phyloP scores from a whole-genome alignment of 2,329 filamentous ascomycete species.

The Blastomyces silverae region DNA sequence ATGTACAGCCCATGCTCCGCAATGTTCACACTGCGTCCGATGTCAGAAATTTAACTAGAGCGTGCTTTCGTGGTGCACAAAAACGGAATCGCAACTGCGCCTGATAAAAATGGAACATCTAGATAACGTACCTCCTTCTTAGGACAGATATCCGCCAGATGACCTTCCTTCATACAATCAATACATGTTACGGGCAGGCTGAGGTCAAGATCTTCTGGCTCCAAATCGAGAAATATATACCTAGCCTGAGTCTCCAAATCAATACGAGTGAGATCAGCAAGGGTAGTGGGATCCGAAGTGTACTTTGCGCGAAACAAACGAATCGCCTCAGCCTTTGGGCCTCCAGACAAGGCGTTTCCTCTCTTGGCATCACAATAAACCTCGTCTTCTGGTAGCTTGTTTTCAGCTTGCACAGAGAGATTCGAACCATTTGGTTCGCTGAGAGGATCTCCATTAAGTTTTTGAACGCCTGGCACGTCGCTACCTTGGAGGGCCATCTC shows the following conservation, averaged over 20 bases:
- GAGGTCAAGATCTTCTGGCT: constrained; percentile 37
- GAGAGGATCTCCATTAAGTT: neutral
- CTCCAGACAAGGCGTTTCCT: neutral
- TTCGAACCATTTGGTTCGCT: constrained; percentile 1
- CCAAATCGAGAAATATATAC: constrained; percentile 36
- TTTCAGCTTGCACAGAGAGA: neutral
- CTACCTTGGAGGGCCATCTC: neutral
- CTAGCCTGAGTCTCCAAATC: constrained; percentile 39
- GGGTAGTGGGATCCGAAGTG: constrained; percentile 28
- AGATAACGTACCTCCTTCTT: constrained; percentile 35
- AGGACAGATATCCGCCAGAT: constrained; percentile 40
- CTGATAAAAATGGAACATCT: neutral
- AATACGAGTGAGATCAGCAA: constrained; percentile 35
- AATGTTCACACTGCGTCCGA: constrained; percentile 37
- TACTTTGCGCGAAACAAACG: constrained; percentile 33
- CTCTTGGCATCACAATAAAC: neutral
- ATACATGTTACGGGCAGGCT: constrained; percentile 39
- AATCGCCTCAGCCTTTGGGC: constrained; percentile 34
- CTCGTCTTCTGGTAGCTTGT: neutral
- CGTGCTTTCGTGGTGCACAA: neutral
- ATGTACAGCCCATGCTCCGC: constrained; percentile 38
- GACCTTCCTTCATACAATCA: constrained; percentile 39
- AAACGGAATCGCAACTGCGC: constrained; percentile 2
- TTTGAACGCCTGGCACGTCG: neutral
- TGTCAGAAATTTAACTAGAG: constrained; percentile 10